Evolutionary conservation across 192 early-diverging fungal genomes (phyloP).

Genomic region (Entophlyctis luteolus): DNA sequence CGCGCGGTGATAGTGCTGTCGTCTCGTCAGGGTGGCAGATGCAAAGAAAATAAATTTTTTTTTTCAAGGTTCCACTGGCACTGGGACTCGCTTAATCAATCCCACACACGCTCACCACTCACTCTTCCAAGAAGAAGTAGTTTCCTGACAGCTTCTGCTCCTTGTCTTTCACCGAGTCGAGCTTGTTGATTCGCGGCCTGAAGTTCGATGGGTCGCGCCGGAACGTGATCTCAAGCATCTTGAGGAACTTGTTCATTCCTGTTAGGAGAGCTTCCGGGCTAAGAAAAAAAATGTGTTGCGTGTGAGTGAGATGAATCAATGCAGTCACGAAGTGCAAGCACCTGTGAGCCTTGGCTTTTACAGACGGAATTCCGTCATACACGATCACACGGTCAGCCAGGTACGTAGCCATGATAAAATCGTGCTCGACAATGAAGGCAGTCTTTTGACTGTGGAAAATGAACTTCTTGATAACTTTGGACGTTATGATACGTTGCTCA

Average conservation of each 20-base stretch:
- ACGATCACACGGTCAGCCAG: slow-evolving; percentile 95
- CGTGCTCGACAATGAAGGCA: slow-evolving; percentile 97
- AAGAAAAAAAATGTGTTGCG: neutral
- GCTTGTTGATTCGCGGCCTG: slow-evolving; percentile 97
- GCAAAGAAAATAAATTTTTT: too few relatives aligned
- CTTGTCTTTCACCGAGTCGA: slow-evolving; percentile 87
- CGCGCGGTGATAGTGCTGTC: too few relatives aligned
- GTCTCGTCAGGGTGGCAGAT: too few relatives aligned
- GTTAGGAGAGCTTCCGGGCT: slow-evolving; percentile 83
- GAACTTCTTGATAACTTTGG: slow-evolving; percentile 97
- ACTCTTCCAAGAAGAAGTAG: slow-evolving; percentile 66
- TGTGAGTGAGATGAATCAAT: neutral
- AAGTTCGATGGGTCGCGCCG: slow-evolving; percentile 95
- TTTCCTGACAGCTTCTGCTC: slow-evolving; percentile 79
- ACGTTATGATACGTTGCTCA: slow-evolving; percentile 97
- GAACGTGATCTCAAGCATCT: slow-evolving; percentile 90
- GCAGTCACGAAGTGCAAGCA: slow-evolving; percentile 27
- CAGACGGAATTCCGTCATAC: slow-evolving; percentile 85
- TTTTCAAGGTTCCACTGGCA: too few relatives aligned
- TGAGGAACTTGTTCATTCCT: slow-evolving; percentile 97
- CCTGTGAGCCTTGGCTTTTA: slow-evolving; percentile 73
- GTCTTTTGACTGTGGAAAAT: slow-evolving; percentile 95
- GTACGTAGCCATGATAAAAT: slow-evolving; percentile 99
- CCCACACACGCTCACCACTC: too few relatives aligned
- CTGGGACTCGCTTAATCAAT: too few relatives aligned